Evolutionary conservation across 129 eudicot species (phyloP).

Genomic region (Oenanthe sinensis): DNA sequence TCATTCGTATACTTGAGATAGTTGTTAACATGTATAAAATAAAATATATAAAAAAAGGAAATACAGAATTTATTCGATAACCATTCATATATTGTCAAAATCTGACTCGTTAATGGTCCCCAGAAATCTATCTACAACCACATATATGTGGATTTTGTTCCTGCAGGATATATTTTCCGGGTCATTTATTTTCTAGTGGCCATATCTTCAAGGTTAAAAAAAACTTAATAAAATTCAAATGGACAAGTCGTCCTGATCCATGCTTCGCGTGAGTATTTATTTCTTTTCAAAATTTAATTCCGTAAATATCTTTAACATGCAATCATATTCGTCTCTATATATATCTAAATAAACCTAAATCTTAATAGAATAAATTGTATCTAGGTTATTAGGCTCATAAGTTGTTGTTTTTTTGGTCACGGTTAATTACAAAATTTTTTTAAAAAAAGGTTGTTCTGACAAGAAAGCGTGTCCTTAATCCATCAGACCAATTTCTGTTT

Average conservation of each 20-base stretch:
- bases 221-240: background rate
- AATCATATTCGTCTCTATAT: too few relatives aligned
- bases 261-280: background rate
- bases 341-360: background rate
- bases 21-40: background rate
- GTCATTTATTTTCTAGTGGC: background rate
- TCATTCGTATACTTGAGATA: background rate
- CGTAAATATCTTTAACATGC: too few relatives aligned
- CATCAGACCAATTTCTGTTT: background rate
- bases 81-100: constrained; percentile 5
- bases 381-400: background rate
- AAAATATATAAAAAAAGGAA: background rate
- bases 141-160: background rate
- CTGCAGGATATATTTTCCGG: background rate
- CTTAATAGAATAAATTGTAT: background rate
- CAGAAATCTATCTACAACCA: constrained; percentile 3
- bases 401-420: background rate
- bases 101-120: constrained; percentile 8
- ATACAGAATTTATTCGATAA: background rate
- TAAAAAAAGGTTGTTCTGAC: background rate
- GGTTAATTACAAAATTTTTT: background rate
- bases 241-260: background rate
- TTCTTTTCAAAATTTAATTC: background rate
- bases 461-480: background rate
- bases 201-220: background rate